Conservation (phyloP, 2,329 filamentous ascomycete genomes). For the Trichoderma lentiforme region DNA sequence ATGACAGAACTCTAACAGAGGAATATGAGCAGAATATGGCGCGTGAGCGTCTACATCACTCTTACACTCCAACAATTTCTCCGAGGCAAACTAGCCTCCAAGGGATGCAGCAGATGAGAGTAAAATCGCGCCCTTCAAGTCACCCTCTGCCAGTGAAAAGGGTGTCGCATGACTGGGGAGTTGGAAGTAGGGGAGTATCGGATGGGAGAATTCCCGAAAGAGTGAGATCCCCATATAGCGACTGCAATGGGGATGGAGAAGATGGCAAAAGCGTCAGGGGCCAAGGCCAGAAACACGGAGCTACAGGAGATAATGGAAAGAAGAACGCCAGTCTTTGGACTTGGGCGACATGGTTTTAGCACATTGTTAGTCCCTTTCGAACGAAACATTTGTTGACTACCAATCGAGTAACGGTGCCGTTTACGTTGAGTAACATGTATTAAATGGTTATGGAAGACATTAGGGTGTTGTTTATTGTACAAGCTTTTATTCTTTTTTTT, state of each 20-base stretch:
- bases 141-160: neutral
- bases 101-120: neutral
- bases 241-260: neutral
- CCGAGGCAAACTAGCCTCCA: neutral
- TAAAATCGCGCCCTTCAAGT: neutral
- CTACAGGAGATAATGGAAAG: conserved; percentile 20
- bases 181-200: neutral
- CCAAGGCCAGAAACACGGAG: neutral
- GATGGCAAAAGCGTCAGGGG: neutral
- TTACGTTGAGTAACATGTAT: neutral
- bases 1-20: neutral
- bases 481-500: conserved; percentile 21
- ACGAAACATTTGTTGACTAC: too few relatives aligned
- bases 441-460: neutral
- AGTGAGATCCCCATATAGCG: neutral
- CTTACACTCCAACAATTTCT: neutral
- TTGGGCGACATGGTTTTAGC: conserved; percentile 21
- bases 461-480: conserved; percentile 13
- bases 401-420: neutral
- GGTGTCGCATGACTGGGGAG: neutral
- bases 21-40: neutral
- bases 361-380: neutral
- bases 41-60: neutral
- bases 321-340: conserved; percentile 29
- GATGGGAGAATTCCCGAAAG: neutral